Base-by-base conservation (phyloP, 192 early-diverging fungal genomes). In the Coemansia sp. region DNA sequence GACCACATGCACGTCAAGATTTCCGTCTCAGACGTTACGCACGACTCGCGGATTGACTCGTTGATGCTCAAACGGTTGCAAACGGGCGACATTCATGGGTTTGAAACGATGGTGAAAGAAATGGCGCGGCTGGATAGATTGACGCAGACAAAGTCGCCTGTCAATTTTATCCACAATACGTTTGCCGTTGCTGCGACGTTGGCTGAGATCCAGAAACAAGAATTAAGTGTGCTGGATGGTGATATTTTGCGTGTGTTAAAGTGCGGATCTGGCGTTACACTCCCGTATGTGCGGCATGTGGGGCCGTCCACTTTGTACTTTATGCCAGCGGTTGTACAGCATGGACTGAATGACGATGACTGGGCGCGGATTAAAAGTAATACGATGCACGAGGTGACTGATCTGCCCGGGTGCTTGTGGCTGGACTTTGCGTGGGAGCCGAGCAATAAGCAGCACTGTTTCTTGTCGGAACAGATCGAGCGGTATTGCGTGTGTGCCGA, bases 161-260 rank as follows among this genome's bases (percentile, higher is more conserved):
- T 65, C 0, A 81, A 65, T 40, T 68, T 81, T 36, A 71, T 81
- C 25, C 72, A 75, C 63, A 81, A 74, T 48, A 75, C 65, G 14
- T 81, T 81, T 64, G 72, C 78, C 0, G 34, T 69, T 0, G 56
- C 57, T 2, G 62, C 78, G 5, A 81, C 78, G 42, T 52, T 81
- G 9, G 57, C 62, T 1, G 72, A 71, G 58, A 60, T 81, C 21
- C 78, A 81, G 28, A 57, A 11, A n/a, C 72, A 72, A 47, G 78
- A 81, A 25, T 31, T 81, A 12, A 19, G 20, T 0, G 69, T 63
- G 17, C 52, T 81, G 34, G 69, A 62, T 19, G 63, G 63, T 12
- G 72, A 81, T 10, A 8, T 62, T 0, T 25, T 10, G 23, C 59
- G 66, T 59, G 59, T 81, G 10, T 52, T 75, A 20, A 19, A 51